phyloP scores from a whole-genome alignment of 768 basidiomycete genomes.

The Amanita exitialis region DNA sequence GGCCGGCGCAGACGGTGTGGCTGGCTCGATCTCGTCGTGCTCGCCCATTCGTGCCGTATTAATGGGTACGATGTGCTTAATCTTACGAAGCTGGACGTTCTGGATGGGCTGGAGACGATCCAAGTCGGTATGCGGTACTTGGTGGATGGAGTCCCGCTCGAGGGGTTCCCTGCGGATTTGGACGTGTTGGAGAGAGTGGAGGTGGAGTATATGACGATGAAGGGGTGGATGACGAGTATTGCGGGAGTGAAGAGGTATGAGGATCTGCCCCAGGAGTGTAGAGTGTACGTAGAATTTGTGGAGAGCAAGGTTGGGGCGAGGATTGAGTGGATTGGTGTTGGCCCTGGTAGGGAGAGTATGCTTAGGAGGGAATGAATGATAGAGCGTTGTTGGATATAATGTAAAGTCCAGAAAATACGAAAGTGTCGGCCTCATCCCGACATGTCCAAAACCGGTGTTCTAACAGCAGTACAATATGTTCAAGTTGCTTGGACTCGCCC shows the following conservation, averaged over 20 bases:
- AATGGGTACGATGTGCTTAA: conserved; percentile 94
- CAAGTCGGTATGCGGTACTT: conserved; percentile 79
- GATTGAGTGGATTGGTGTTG: conserved; percentile 90
- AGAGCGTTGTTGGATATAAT: too few relatives aligned
- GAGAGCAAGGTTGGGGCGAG: conserved; percentile 64
- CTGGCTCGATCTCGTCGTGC: conserved; percentile 94
- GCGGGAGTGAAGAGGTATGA: conserved; percentile 51
- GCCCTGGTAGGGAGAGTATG: conserved; percentile 82
- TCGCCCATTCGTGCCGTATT: conserved; percentile 86
- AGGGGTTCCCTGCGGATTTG: conserved; percentile 88
- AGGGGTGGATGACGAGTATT: conserved; percentile 87
- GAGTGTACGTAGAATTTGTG: conserved; percentile 80
- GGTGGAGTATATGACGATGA: conserved; percentile 81
- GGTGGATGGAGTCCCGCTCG: conserved; percentile 66
- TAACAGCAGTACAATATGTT: too few relatives aligned
- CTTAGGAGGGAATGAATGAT: conserved; percentile 14
- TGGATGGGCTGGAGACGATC: conserved; percentile 80
- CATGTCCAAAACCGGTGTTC: too few relatives aligned
- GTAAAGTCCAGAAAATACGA: too few relatives aligned
- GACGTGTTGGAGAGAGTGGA: conserved; percentile 70
- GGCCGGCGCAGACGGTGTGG: conserved; percentile 90
- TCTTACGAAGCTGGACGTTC: conserved; percentile 91
- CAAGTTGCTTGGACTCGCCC: too few relatives aligned
- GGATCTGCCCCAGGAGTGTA: conserved; percentile 76
- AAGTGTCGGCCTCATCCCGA: too few relatives aligned